These are phyloP conservation scores for Miscanthus lutarioriparius DNA, from an alignment of 176 grass and related monocot species.

Conservation along the genomic window DNA sequence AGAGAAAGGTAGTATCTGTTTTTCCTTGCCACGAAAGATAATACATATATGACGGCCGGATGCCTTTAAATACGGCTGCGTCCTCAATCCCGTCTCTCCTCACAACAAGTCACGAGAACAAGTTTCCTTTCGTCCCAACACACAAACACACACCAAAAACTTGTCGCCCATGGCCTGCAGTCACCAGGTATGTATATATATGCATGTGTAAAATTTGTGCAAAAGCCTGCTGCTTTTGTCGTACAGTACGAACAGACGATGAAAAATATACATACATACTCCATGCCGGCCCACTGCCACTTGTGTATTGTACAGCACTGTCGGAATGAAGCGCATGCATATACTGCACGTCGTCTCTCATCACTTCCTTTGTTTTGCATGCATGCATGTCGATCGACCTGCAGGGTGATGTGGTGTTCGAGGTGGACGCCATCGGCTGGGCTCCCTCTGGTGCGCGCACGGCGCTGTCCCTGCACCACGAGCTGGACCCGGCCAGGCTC, in stretches of 20 bases:
- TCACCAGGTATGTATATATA: not conserved
- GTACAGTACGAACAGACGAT: not conserved
- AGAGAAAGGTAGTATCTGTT: not conserved
- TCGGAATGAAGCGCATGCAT: not conserved
- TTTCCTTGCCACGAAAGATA: not conserved
- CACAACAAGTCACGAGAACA: not conserved
- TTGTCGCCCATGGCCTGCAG: not conserved
- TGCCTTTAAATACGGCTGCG: not conserved
- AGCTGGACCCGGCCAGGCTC: not conserved
- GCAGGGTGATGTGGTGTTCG: slow-evolving; percentile 40
- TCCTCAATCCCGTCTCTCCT: not conserved
- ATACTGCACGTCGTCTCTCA: not conserved
- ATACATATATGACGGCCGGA: not conserved
- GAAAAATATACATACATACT: not conserved
- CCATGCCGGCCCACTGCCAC: not conserved
- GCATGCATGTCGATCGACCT: not conserved
- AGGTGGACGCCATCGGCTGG: slow-evolving; percentile 38
- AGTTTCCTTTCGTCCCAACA: not conserved
- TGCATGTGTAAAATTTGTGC: not conserved
- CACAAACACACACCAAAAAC: not conserved
- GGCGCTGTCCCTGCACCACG: slow-evolving; percentile 26
- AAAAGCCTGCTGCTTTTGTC: not conserved
- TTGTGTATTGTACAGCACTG: not conserved
- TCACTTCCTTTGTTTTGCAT: not conserved
- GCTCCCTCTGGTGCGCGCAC: slow-evolving; percentile 39